Conservation (phyloP, 2,329 filamentous ascomycete genomes). For the Fusarium denticulatum region DNA sequence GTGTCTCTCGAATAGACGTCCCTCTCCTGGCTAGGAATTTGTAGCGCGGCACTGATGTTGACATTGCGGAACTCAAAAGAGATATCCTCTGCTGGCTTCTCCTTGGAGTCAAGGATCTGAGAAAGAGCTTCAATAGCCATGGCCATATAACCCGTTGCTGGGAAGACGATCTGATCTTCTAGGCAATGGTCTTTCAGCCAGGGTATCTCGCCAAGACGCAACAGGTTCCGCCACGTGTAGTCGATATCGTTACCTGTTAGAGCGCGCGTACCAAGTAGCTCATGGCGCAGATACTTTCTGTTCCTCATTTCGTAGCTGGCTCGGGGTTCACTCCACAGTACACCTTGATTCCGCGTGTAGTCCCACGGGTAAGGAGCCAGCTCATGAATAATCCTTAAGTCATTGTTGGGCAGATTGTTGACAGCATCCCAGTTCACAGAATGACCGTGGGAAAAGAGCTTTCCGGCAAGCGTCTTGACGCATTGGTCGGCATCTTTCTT, state of each 20-base stretch:
- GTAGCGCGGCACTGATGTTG: background rate
- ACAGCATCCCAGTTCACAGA: background rate
- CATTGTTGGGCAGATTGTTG: background rate
- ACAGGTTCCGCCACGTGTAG: background rate
- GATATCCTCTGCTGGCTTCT: fast-evolving
- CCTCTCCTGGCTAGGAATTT: background rate
- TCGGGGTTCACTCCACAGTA: background rate
- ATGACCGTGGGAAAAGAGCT: background rate
- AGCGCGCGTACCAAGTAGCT: fast-evolving
- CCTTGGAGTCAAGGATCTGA: background rate
- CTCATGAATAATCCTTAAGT: background rate
- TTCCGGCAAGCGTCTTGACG: background rate
- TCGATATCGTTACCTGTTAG: background rate
- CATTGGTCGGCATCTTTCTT: background rate
- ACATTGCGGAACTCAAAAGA: background rate
- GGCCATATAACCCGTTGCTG: background rate
- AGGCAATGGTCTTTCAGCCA: background rate
- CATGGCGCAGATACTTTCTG: background rate
- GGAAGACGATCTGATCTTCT: background rate
- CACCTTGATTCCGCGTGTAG: background rate
- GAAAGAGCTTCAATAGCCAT: background rate
- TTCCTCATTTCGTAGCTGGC: background rate
- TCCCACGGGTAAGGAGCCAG: background rate
- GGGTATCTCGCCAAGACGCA: background rate
- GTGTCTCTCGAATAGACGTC: background rate